Percentiles rank a stretch among this genome's conserved stretches.
phyloP scores from a whole-genome alignment of 176 grass and related monocot species.

The Lolium perenne region DNA sequence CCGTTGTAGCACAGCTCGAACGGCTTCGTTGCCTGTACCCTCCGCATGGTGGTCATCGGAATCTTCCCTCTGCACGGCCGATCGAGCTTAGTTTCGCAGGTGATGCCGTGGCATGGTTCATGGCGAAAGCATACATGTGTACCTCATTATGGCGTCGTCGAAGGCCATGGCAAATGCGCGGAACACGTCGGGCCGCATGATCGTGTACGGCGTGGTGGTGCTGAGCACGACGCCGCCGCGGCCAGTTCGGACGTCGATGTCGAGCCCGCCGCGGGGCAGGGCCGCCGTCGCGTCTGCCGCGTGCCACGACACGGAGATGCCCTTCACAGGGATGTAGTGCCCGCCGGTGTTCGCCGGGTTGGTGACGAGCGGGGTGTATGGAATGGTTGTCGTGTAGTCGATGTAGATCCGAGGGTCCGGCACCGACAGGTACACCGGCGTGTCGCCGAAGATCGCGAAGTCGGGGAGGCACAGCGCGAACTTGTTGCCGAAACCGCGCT shows the following conservation, averaged over 20 bases:
- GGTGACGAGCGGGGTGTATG: constrained; percentile 53
- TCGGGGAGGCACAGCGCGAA: constrained; percentile 62
- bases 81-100: no score
- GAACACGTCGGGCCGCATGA: constrained; percentile 54
- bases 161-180: constrained; percentile 43
- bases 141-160: constrained; percentile 18
- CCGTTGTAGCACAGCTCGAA: constrained; percentile 57
- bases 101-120: no score
- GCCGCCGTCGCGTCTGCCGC: neutral
- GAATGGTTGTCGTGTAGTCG: constrained; percentile 8
- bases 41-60: neutral
- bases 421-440: constrained; percentile 37
- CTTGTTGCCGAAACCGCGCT: constrained; percentile 36
- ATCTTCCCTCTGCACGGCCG: no score
- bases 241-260: constrained; percentile 22
- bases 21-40: constrained; percentile 42
- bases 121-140: no score
- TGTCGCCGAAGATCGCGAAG: constrained; percentile 48
- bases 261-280: constrained; percentile 16
- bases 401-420: neutral
- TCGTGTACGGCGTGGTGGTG: constrained; percentile 49
- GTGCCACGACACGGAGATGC: constrained; percentile 23
- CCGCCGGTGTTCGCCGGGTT: constrained; percentile 35
- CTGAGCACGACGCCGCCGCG: constrained; percentile 62
- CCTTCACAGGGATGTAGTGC: constrained; percentile 52